Percentiles rank a stretch among this genome's conserved stretches.
phyloP scores from a whole-genome alignment of 1,139 yeast genomes.

The Hemisphaericaspora xylanilytica region DNA sequence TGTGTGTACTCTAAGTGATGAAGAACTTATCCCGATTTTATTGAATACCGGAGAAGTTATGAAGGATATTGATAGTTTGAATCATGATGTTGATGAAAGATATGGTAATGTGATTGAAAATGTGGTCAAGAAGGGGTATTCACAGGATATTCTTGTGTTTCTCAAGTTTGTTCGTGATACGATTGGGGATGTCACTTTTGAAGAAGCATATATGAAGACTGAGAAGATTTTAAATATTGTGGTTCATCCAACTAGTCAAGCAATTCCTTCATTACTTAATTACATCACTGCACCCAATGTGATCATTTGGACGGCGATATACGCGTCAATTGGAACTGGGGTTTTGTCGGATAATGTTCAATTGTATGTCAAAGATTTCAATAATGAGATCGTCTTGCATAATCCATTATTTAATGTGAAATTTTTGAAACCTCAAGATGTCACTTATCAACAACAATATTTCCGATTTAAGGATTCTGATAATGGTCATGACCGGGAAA shows the following conservation, averaged over 20 bases:
- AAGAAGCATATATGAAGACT: conserved; percentile 86
- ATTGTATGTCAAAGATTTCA: conserved; percentile 67
- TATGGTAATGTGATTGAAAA: conserved; percentile 67
- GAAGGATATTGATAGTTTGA: conserved; percentile 46
- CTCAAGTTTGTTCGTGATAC: conserved; percentile 73
- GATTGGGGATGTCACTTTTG: conserved; percentile 86
- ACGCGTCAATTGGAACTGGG: conserved; percentile 72
- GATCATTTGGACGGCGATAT: conserved; percentile 80
- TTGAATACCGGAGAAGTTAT: conserved; percentile 48
- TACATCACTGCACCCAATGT: conserved; percentile 95
- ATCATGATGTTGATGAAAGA: conserved; percentile 60
- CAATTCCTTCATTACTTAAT: conserved; percentile 74
- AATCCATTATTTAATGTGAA: conserved; percentile 32
- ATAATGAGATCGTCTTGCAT: conserved; percentile 52
- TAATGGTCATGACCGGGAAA: conserved; percentile 18
- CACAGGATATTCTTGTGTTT: conserved; percentile 79
- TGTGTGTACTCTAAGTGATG: conserved; percentile 65
- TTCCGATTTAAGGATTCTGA: conserved; percentile 23
- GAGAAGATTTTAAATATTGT: conserved; percentile 83
- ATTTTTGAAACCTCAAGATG: conserved; percentile 48
- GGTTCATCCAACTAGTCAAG: conserved; percentile 77
- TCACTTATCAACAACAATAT: conserved; percentile 43
- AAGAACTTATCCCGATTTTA: conserved; percentile 53
- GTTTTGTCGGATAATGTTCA: conserved; percentile 59
- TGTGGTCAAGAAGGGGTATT: conserved; percentile 69